Base-by-base conservation (phyloP, 1,284 basidiomycete genomes). In the Volvariella surrecta region DNA sequence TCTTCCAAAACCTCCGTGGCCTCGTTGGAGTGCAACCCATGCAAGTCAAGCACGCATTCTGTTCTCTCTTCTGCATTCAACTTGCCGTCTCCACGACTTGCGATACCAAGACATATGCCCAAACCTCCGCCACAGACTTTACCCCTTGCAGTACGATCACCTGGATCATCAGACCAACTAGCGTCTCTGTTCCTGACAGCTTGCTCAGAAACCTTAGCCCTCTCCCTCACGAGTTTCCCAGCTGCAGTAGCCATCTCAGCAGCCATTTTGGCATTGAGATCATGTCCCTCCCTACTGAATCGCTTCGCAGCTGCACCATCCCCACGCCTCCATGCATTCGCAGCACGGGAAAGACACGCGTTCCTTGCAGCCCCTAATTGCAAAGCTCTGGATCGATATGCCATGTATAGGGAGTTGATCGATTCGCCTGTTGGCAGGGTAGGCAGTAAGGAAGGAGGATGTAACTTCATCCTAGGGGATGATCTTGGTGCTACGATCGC, bases 241-340 rank as follows among this genome's bases (percentile, higher is more conserved):
- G 93, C 93, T 1, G 90, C 88, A 39, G 77, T 76, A 15, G 74
- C 76, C 72, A 89, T 89, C 66, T 96, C 91, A 24, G 69, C 71
- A 37, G 78, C 70, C 87, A 98, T 95, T 60, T 88, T 87, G 32
- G 78, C 79, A 57, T 97, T 97, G 47, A 97, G 67, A 37, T 92
- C 89, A 54, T 95, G 90, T 3, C 93, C 95, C 58, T 98, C 94
- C 32, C 88, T 70, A 52, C 85, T 90, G 67, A 94, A 97, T 39
- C 91, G 73, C 61, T 96, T 95, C 17, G 95, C 95, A 0, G 89
- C 87, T 0, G 91, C 91, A 2, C 94, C 94, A 52, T 99, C 94
- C 3, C 94, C 93, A 9, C 89, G 76, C 37, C 90, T 73, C 86
- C 90, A 98, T 2, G 94, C 92, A 57, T 97, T 92, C 1, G 95